Evolutionary conservation across 2,329 filamentous ascomycete species (phyloP).

Genomic region (Pseudocercospora pini-densiflorae): DNA sequence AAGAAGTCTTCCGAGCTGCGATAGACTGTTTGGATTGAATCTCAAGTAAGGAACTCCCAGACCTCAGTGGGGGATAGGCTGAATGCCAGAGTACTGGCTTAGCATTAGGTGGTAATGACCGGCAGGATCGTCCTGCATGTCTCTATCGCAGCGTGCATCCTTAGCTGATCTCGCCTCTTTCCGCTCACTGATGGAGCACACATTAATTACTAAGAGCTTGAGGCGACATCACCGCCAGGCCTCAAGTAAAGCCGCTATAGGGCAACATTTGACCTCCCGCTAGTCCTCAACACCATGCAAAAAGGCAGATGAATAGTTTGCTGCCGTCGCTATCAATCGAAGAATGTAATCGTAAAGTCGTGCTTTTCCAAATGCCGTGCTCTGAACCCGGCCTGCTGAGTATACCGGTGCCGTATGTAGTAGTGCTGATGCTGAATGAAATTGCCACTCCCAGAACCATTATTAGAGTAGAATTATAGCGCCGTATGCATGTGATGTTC

Average conservation of each 20-base stretch:
- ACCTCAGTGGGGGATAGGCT: not conserved
- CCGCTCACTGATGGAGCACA: not conserved
- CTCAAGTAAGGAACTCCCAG: too few species aligned
- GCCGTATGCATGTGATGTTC: not conserved
- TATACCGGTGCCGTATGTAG: not conserved
- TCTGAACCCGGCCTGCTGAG: not conserved
- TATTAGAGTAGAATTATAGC: not conserved
- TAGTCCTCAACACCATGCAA: not conserved
- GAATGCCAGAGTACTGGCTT: not conserved
- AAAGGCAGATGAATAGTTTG: not conserved
- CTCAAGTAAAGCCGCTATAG: not conserved
- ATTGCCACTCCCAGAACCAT: not conserved
- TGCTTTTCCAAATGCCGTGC: not conserved
- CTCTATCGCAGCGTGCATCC: not conserved
- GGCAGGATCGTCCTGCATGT: not conserved
- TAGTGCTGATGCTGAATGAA: not conserved
- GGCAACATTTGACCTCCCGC: not conserved
- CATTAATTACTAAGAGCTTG: not conserved
- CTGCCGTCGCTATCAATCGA: not conserved
- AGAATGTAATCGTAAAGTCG: not conserved
- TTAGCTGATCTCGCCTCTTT: not conserved
- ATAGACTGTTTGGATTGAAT: too few species aligned
- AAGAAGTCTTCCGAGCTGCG: too few species aligned
- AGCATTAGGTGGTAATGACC: not conserved
- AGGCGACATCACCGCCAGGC: not conserved